These are phyloP conservation scores for Carex parvula DNA, from an alignment of 176 grass and related monocot species.

Conservation along the genomic window DNA sequence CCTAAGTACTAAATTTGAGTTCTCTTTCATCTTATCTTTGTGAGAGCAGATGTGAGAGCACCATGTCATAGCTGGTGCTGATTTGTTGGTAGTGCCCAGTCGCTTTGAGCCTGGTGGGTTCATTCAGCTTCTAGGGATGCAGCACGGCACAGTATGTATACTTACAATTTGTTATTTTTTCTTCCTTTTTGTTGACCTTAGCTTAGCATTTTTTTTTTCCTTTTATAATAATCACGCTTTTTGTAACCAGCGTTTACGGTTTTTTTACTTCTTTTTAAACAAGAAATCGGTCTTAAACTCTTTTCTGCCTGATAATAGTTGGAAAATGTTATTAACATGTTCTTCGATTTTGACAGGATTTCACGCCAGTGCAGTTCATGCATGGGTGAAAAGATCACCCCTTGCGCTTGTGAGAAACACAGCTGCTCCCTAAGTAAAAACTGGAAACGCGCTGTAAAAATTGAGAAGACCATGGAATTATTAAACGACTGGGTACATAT, in stretches of 20 bases:
- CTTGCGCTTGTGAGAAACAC: constrained; percentile 68
- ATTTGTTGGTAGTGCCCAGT: constrained; percentile 61
- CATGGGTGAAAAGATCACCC: constrained; percentile 47
- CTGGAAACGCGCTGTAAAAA: constrained; percentile 64
- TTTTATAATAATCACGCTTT: not conserved
- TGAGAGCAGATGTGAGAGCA: constrained; percentile 52
- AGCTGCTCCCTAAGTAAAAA: constrained; percentile 78
- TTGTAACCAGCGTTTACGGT: not conserved
- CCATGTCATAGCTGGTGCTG: constrained; percentile 75
- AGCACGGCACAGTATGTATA: constrained; percentile 59
- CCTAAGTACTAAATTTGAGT: no score
- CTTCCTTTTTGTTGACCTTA: not conserved
- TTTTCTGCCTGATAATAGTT: not conserved
- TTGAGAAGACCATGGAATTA: constrained; percentile 49
- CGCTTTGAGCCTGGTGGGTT: constrained; percentile 80
- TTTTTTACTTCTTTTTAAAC: not conserved
- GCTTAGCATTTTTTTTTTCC: not conserved
- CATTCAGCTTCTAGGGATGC: constrained; percentile 89
- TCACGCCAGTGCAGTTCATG: constrained; percentile 55
- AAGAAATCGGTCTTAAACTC: not conserved
- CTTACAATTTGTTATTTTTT: not conserved
- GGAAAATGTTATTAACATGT: not conserved
- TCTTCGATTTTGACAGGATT: constrained; percentile 43
- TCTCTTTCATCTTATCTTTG: constrained; percentile 20
- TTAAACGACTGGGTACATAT: constrained; percentile 50